These are phyloP conservation scores for Suhomyces bribrorum DNA, from an alignment of 1,139 yeast species.

Conservation along the genomic window DNA sequence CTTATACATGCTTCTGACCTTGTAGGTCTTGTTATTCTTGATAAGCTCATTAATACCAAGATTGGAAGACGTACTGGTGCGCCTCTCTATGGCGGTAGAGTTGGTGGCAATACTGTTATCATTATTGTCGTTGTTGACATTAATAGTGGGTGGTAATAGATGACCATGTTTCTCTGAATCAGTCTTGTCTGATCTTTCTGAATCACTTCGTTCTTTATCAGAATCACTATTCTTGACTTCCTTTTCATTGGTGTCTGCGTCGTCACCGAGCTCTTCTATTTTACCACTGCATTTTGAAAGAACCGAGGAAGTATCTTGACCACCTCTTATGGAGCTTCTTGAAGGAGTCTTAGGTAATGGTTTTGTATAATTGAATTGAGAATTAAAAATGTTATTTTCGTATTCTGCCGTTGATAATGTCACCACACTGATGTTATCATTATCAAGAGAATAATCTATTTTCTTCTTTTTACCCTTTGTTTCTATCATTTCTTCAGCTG, in stretches of 20 bases:
- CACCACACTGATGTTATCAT: conserved; percentile 39
- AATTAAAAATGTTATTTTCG: conserved; percentile 54
- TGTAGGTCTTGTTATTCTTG: conserved; percentile 37
- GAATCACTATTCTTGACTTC: background rate
- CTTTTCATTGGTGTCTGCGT: background rate
- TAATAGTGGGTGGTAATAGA: background rate
- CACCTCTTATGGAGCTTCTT: background rate
- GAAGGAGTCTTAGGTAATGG: conserved; percentile 32
- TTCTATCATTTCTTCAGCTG: background rate
- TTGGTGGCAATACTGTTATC: background rate
- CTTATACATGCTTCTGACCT: conserved; percentile 37
- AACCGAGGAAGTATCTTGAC: background rate
- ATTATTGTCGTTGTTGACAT: background rate
- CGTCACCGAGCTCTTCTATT: conserved; percentile 1
- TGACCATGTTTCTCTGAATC: background rate
- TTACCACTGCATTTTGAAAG: background rate
- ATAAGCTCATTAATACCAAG: conserved; percentile 16
- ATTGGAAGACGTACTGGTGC: conserved; percentile 4
- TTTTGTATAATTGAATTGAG: conserved; percentile 43
- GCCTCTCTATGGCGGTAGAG: background rate
- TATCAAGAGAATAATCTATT: conserved; percentile 12
- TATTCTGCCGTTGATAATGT: conserved; percentile 56
- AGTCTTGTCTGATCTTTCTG: background rate
- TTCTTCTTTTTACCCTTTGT: background rate
- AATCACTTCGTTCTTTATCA: background rate